Conservation (phyloP, 208 protist species). For the Acanthamoeba triangularis region DNA sequence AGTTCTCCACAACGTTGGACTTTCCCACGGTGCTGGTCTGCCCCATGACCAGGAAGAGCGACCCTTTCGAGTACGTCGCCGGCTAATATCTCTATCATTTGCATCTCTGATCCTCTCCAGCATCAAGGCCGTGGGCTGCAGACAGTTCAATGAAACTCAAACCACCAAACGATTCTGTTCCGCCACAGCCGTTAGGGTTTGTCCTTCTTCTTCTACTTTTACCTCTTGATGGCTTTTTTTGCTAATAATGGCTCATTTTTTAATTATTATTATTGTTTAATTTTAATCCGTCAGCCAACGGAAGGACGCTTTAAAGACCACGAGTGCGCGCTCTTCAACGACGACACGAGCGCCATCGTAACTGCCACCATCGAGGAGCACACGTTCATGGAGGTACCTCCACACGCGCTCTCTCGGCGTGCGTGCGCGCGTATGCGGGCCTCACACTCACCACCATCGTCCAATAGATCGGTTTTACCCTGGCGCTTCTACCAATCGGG, state of each 20-base stretch:
- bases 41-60: constrained; percentile 18
- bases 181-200: neutral
- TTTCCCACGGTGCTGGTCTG: constrained; percentile 25
- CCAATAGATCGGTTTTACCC: neutral
- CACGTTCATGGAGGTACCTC: constrained; percentile 19
- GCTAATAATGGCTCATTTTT: neutral
- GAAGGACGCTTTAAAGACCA: neutral
- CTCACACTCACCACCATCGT: neutral
- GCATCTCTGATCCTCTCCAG: too few species aligned
- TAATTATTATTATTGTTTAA: neutral
- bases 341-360: neutral
- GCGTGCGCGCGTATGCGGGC: too few species aligned
- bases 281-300: neutral
- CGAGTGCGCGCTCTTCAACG: neutral
- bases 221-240: too few species aligned
- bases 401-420: neutral
- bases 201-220: neutral
- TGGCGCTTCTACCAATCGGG: neutral
- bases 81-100: too few species aligned
- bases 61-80: too few species aligned
- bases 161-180: neutral
- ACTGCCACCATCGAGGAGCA: neutral
- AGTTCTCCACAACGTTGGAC: neutral
- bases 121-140: neutral
- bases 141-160: neutral